Evolutionary conservation across 805 yeast species (phyloP).

Genomic region (Torulaspora maleeae): DNA sequence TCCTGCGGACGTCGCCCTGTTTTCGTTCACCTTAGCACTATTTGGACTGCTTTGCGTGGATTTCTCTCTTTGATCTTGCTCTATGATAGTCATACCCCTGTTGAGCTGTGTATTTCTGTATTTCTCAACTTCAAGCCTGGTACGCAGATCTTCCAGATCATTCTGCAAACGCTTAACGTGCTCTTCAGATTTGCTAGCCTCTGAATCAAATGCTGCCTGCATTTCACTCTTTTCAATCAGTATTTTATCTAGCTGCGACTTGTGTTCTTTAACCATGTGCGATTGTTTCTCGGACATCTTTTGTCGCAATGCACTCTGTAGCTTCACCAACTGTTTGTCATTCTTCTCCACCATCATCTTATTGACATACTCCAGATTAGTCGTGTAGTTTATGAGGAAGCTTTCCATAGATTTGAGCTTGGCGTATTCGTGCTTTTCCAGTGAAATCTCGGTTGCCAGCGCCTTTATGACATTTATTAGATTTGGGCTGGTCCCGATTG

Average conservation of each 20-base stretch:
- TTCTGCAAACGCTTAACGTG: conserved; percentile 22
- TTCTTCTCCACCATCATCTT: conserved; percentile 33
- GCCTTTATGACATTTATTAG: conserved; percentile 53
- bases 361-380: conserved; percentile 30
- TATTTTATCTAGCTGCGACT: conserved; percentile 18
- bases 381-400: conserved; percentile 49
- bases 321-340: conserved; percentile 28
- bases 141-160: conserved; percentile 32
- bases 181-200: conserved; percentile 14
- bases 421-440: conserved; percentile 55
- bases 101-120: conserved; percentile 27
- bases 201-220: conserved; percentile 13
- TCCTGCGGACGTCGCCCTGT: conserved; percentile 5
- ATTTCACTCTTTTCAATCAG: conserved; percentile 16
- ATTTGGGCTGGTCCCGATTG: conserved; percentile 51
- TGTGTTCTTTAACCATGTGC: conserved; percentile 19
- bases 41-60: conserved; percentile 3
- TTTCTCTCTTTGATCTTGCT: conserved; percentile 6
- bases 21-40: conserved; percentile 4
- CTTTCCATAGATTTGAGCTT: conserved; percentile 50
- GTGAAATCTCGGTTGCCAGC: conserved; percentile 50
- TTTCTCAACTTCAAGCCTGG: conserved; percentile 34
- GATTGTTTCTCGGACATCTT: conserved; percentile 29
- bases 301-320: conserved; percentile 30
- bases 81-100: conserved; percentile 9